Base-by-base conservation (phyloP, 139 green algal species). In the Chlamydomonas schloesseri region DNA sequence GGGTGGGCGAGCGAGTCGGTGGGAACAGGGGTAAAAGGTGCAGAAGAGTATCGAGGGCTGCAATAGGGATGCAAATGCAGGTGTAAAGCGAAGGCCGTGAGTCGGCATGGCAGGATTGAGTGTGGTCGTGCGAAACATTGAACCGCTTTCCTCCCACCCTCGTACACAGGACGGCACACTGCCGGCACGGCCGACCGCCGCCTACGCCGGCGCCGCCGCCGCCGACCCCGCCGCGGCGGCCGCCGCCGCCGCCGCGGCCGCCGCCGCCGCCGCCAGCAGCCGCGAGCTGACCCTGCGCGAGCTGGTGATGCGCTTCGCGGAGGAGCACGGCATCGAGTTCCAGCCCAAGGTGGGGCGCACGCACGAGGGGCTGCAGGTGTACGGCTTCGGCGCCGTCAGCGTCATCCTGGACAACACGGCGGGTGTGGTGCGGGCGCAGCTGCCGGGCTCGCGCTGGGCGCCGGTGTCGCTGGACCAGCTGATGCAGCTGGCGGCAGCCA, bases 281-380 rank as follows among this genome's bases (percentile, higher is more conserved):
- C 33, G 79, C 15, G 92, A 96, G 36, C 89, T 93, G 18, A 94
- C 93, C 1, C 84, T 98, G 68, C 91, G 92, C 58, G 93, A 98
- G 37, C 88, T 98, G 47, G 90, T 98, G 46, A 88, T 94, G 86
- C 76, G 80, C 6, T 99, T 96, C 91, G 97, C 97, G 6, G 90
- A 94, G 42, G 94, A 99, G 74, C 88, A 94, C 28, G 94, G 95
- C 29, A 67, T 99, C 11, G 87, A 94, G 71, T 99, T 99, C 74
- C 70, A 99, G 90, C 98, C 98, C 24, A 97, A 97, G 87, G 88
- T 89, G n/a, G 96, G 96, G 4, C 93, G 97, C 36, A 78, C 87
- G 26, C 88, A 98, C 62, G 93, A 98, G 50, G 96, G 97, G 23
- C 89, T 98, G 77, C 87, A 95, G 80, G 95, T 99, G 81, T 99